Evolutionary conservation across 2,329 filamentous ascomycete genomes (phyloP).

Genomic region (Venturia effusa): DNA sequence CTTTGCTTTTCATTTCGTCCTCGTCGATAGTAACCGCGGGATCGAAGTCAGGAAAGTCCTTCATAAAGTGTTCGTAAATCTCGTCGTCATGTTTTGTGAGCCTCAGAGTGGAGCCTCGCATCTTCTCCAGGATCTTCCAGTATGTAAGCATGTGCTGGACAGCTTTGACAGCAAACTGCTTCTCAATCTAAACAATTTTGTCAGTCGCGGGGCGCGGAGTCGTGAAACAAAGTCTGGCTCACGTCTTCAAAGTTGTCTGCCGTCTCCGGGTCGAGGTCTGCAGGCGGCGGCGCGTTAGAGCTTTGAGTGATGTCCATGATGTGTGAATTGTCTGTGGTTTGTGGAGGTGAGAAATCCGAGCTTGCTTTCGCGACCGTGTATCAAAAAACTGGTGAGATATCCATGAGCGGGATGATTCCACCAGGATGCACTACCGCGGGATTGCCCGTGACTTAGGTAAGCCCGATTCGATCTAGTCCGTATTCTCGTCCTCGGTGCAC

Average conservation of each 20-base stretch:
- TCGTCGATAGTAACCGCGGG: constrained; percentile 71
- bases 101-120: constrained; percentile 77
- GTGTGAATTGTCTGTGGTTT: not conserved
- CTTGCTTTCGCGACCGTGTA: not conserved
- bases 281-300: constrained; percentile 6
- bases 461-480: too few species aligned
- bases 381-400: not conserved
- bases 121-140: constrained; percentile 87
- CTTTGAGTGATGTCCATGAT: not conserved
- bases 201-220: constrained; percentile 16
- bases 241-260: constrained; percentile 62
- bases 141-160: constrained; percentile 96
- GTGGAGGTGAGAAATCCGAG: not conserved
- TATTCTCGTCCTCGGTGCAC: not conserved
- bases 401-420: not conserved
- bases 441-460: too few species aligned
- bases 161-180: constrained; percentile 97
- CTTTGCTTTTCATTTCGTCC: constrained; percentile 95
- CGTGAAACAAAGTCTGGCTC: constrained; percentile 21
- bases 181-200: constrained; percentile 63
- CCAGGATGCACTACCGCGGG: too few species aligned
- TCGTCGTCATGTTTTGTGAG: constrained; percentile 93
- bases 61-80: constrained; percentile 79
- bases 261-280: constrained; percentile 44
- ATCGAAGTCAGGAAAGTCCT: constrained; percentile 88